Percentiles rank a stretch among this genome's conserved stretches.
Evolutionary conservation across 805 yeast species (phyloP).

Genomic region (Diddensiella transvaalensis): DNA sequence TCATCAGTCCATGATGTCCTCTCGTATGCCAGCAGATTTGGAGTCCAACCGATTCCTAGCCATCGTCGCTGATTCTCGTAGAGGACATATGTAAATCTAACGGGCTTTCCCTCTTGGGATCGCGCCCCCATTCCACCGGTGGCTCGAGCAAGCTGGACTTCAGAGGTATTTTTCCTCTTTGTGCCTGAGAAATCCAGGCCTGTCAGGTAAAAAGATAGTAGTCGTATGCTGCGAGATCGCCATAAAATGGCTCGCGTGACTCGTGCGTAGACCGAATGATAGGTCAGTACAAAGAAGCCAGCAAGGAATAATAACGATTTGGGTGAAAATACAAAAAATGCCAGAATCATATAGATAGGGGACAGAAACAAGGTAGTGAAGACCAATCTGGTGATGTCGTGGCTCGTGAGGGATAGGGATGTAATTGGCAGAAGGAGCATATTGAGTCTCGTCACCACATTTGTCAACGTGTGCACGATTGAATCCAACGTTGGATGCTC

Average conservation of each 20-base stretch:
- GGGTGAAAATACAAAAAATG: conserved; percentile 68
- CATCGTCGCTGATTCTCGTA: conserved; percentile 95
- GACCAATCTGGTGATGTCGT: conserved; percentile 74
- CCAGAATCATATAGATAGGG: conserved; percentile 72
- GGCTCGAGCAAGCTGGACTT: conserved; percentile 25
- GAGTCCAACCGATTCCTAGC: conserved; percentile 98
- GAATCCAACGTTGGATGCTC: conserved; percentile 82
- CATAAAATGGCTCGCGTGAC: conserved; percentile 81
- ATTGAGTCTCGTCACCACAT: conserved; percentile 72
- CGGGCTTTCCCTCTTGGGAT: conserved; percentile 44
- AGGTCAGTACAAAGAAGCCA: conserved; percentile 65
- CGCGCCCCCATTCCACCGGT: conserved; percentile 24
- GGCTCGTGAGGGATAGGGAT: conserved; percentile 60
- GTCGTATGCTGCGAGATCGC: conserved; percentile 71
- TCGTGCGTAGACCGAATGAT: conserved; percentile 81
- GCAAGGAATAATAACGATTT: conserved; percentile 55
- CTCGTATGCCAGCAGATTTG: conserved; percentile 85
- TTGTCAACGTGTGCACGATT: conserved; percentile 70
- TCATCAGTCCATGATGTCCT: conserved; percentile 98
- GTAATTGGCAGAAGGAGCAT: conserved; percentile 78
- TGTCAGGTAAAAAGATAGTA: conserved; percentile 74
- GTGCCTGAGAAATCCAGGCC: conserved; percentile 69
- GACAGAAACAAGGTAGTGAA: conserved; percentile 83
- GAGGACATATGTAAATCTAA: conserved; percentile 84
- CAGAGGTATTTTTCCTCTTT: conserved; percentile 38